Evolutionary conservation across 2,329 filamentous ascomycete species (phyloP), one percentile per base, ranked within the genome.

Genomic region (Zymoseptoria crescenta): DNA sequence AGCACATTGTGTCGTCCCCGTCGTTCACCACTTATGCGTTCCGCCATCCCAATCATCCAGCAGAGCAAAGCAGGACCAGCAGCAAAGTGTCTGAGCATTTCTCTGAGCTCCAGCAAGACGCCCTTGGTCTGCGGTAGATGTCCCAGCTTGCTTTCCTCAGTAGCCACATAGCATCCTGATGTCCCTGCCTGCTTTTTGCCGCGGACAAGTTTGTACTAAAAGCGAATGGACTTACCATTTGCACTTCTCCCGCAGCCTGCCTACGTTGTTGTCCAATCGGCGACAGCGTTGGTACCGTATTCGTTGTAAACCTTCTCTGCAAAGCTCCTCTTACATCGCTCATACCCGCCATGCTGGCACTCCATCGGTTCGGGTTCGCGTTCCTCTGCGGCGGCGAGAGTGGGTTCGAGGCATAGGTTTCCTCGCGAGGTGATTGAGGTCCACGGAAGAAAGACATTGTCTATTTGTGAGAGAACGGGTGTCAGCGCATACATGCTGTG

Each of bases 241-340:
- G 62, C 51, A 58, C 61, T 51, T 72, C 77, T 71, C 84, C 82
- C 52, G 80, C 77, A 56, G 79, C 74, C 70, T 81, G 80, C 60
- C 76, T 73, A 56, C 80, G 73, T 68, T 81, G 78, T 72, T 83
- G 81, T 52, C 80, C 83, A 70, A 80, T 80, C 59, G 81, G 77
- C 55, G 78, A 80, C 71, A 92, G 76, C 79, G 81, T 91, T 83
- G 76, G 90, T 82, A 77, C 89, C 86, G 77, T 96, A 69, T 80
- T 95, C 59, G 92, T 94, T 64, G 93, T 97, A 77, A 97, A 97
- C 72, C 93, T 88, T 71, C 93, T 87, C 75, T 92, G 90, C 73
- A 97, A 81, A 68, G 86, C 86, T 64, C 85, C 84, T 75, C 92
- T 86, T 65, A 83, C 83, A 72, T 96, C 90, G 74, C 84, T 64